Evolutionary conservation across 1,139 yeast genomes (phyloP).

Genomic region (Magnusiomyces fungicola): DNA sequence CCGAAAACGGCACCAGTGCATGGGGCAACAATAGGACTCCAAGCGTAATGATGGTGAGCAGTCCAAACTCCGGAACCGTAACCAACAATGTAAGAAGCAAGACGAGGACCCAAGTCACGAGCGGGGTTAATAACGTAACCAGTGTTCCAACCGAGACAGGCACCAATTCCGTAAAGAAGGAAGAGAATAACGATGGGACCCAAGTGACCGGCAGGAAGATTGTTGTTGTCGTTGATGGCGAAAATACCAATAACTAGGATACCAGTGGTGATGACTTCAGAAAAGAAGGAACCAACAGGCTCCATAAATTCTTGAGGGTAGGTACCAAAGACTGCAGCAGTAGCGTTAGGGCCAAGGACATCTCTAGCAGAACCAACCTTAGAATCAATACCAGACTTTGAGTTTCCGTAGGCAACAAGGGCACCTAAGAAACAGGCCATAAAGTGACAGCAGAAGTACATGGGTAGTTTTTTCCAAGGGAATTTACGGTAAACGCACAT

Average conservation of each 20-base stretch:
- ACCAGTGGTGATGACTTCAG: conserved; percentile 41
- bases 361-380: conserved; percentile 28
- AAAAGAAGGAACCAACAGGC: conserved; percentile 39
- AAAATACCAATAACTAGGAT: conserved; percentile 39
- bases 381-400: conserved; percentile 24
- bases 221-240: conserved; percentile 44
- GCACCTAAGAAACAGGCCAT: conserved; percentile 28
- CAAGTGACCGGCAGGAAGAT: conserved; percentile 38
- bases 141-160: conserved; percentile 42
- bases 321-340: conserved; percentile 42
- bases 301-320: conserved; percentile 38
- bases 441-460: conserved; percentile 26
- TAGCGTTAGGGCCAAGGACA: conserved; percentile 26
- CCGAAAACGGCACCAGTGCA: conserved; percentile 40
- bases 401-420: conserved; percentile 27
- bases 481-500: conserved; percentile 27
- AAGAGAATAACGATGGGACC: conserved; percentile 41
- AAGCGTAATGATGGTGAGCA: conserved; percentile 39
- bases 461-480: conserved; percentile 29
- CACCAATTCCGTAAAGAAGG: conserved; percentile 39
- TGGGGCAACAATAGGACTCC: conserved; percentile 46
- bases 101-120: conserved; percentile 47
- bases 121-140: conserved; percentile 47
- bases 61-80: conserved; percentile 38
- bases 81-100: conserved; percentile 41